A percentile compares a stretch with the other conserved stretches of the same genome.
These are phyloP conservation scores for Pseudozyma thailandica DNA, from an alignment of 1,284 basidiomycete species.

Conservation along the genomic window DNA sequence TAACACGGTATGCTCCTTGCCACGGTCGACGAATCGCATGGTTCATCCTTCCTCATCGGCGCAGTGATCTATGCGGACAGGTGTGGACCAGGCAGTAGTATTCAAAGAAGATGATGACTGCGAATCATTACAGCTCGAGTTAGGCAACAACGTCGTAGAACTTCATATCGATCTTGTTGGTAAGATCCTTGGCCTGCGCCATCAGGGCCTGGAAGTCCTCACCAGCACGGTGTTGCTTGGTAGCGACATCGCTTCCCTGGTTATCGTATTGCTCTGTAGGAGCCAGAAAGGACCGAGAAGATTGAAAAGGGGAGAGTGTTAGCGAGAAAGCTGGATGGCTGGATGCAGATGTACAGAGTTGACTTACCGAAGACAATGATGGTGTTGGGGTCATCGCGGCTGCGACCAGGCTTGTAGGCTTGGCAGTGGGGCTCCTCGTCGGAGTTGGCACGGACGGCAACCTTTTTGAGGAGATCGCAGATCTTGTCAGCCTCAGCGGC, in stretches of 20 bases:
- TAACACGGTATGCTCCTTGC: no score
- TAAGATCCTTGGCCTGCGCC: conserved; percentile 35
- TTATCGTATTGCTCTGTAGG: conserved; percentile 49
- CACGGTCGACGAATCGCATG: no score
- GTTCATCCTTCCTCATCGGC: no score
- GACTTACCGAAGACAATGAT: conserved; percentile 45
- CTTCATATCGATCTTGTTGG: conserved; percentile 44
- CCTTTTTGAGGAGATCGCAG: conserved; percentile 38
- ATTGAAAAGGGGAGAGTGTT: no score
- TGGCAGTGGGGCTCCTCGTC: conserved; percentile 48
- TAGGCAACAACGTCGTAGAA: conserved; percentile 44
- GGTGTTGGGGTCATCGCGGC: conserved; percentile 42
- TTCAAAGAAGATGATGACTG: no score
- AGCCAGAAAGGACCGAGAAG: neutral
- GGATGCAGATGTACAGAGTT: neutral
- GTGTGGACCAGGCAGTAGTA: no score
- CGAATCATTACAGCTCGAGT: no score
- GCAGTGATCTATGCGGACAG: no score
- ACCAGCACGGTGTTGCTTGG: conserved; percentile 24
- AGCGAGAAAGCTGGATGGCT: neutral
- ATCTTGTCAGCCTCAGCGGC: conserved; percentile 42
- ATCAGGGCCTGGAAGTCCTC: conserved; percentile 45
- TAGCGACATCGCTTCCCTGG: conserved; percentile 41
- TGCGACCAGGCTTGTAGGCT: conserved; percentile 36
- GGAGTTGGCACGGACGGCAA: conserved; percentile 39